Evolutionary conservation across 805 yeast genomes (phyloP).

Genomic region (Saccharomycopsis fermentans): DNA sequence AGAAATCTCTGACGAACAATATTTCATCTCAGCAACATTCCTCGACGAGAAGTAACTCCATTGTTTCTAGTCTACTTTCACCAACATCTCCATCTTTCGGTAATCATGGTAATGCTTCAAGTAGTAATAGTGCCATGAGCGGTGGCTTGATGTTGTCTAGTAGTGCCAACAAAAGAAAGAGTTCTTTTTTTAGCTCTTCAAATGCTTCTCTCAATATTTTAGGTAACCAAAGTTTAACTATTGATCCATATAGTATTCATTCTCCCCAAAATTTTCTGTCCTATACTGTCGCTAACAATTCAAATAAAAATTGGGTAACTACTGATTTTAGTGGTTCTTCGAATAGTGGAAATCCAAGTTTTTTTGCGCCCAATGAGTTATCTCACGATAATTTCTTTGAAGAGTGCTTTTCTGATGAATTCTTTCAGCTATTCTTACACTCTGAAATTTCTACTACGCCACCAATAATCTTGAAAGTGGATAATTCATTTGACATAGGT

Average conservation of each 20-base stretch:
- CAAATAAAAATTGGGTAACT: background rate
- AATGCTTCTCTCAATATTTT: background rate
- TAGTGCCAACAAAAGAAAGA: background rate
- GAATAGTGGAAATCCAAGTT: background rate
- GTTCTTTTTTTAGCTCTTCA: constrained; percentile 6
- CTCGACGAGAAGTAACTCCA: constrained; percentile 15
- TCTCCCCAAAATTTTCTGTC: background rate
- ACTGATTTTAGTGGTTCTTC: background rate
- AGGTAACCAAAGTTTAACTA: background rate
- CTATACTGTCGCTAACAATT: background rate
- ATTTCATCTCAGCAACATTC: background rate
- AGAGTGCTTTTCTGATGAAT: background rate
- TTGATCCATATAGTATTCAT: constrained; percentile 6
- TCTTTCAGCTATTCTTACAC: background rate
- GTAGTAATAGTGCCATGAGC: background rate
- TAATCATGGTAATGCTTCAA: background rate
- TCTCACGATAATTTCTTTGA: background rate
- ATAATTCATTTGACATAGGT: constrained; percentile 11
- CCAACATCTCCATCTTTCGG: constrained; percentile 8
- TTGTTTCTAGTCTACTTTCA: constrained; percentile 19
- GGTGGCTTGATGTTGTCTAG: background rate
- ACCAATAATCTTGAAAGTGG: constrained; percentile 9
- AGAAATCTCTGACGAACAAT: background rate
- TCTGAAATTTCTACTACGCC: constrained; percentile 6
- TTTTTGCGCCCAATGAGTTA: background rate